phyloP scores from a whole-genome alignment of 345 rosid genomes.

The Melaleuca quinquenervia region DNA sequence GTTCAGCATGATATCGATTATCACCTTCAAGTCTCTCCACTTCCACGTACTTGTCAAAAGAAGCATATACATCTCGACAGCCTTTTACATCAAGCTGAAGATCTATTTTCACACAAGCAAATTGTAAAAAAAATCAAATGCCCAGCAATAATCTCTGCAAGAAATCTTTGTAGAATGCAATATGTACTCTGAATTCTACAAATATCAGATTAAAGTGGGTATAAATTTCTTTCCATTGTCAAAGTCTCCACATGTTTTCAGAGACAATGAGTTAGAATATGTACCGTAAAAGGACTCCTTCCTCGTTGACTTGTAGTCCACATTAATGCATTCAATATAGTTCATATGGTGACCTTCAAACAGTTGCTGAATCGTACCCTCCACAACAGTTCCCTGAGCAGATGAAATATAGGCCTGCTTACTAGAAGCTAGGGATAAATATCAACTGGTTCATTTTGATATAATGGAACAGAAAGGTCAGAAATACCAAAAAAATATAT shows the following conservation, averaged over 20 bases:
- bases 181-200: not conserved
- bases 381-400: constrained; percentile 49
- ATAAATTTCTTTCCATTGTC: not conserved
- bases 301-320: constrained; percentile 48
- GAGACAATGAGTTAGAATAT: not conserved
- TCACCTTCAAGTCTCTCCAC: constrained; percentile 77
- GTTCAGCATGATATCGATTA: constrained; percentile 66
- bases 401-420: not conserved
- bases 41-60: constrained; percentile 77
- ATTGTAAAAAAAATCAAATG: not conserved
- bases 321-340: constrained; percentile 54
- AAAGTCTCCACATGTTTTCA: not conserved
- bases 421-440: not conserved
- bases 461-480: not conserved
- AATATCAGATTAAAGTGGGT: not conserved
- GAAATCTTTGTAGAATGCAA: not conserved
- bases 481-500: not conserved
- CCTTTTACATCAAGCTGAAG: constrained; percentile 90
- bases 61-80: constrained; percentile 67
- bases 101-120: constrained; percentile 19
- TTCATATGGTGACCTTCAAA: constrained; percentile 63
- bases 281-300: constrained; percentile 53
- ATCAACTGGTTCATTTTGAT: not conserved
- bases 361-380: constrained; percentile 52
- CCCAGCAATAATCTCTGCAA: not conserved